These are phyloP conservation scores for Macrophomina tecta DNA, from an alignment of 2,329 filamentous ascomycete genomes.

Conservation along the genomic window DNA sequence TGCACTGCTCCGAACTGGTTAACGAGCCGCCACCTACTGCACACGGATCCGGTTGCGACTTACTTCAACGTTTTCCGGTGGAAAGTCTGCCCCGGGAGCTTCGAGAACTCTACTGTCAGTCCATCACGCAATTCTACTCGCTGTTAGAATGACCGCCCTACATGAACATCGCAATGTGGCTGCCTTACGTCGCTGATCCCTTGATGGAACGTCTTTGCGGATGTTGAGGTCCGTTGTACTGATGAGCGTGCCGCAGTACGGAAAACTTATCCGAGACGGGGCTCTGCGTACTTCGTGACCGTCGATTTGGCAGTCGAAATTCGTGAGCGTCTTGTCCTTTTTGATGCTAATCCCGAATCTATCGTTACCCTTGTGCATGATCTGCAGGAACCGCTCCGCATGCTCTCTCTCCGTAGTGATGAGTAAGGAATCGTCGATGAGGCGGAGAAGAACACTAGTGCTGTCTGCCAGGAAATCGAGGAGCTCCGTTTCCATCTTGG, in stretches of 20 bases:
- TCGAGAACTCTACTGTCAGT: slow-evolving; percentile 78
- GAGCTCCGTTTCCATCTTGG: slow-evolving; percentile 75
- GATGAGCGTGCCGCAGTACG: slow-evolving; percentile 86
- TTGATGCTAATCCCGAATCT: slow-evolving; percentile 83
- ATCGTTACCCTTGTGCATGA: slow-evolving; percentile 80
- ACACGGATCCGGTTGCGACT: slow-evolving; percentile 39
- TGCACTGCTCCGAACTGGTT: slow-evolving; percentile 47
- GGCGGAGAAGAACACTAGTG: slow-evolving; percentile 73
- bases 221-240: slow-evolving; percentile 77
- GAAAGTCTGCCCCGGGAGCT: slow-evolving; percentile 76
- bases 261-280: slow-evolving; percentile 62
- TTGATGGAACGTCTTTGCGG: slow-evolving; percentile 68
- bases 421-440: slow-evolving; percentile 93
- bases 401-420: slow-evolving; percentile 74
- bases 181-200: slow-evolving; percentile 55
- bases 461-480: slow-evolving; percentile 69
- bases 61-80: slow-evolving; percentile 76
- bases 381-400: slow-evolving; percentile 73
- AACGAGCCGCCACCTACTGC: slow-evolving; percentile 27
- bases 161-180: not conserved
- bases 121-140: slow-evolving; percentile 66
- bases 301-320: slow-evolving; percentile 72
- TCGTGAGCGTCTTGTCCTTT: slow-evolving; percentile 78
- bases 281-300: slow-evolving; percentile 31
- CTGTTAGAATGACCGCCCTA: not conserved